These are phyloP conservation scores for Aspergillus sp. DNA, from an alignment of 2,329 filamentous ascomycete genomes.

Conservation along the genomic window DNA sequence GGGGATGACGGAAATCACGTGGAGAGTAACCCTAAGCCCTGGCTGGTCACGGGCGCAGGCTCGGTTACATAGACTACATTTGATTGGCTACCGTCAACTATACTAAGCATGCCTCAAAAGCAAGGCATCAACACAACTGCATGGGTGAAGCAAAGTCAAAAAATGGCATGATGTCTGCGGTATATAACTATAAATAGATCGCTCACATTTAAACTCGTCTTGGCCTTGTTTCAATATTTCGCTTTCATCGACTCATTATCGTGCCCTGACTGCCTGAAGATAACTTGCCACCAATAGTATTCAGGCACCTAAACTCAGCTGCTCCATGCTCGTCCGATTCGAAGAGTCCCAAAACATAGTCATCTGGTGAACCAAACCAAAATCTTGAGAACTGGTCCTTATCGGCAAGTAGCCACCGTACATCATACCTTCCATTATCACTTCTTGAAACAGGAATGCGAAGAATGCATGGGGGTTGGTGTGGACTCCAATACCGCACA, in stretches of 20 bases:
- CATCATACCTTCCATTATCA: constrained; percentile 38
- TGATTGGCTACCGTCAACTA: constrained; percentile 14
- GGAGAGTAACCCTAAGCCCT: constrained; percentile 35
- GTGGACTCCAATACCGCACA: constrained; percentile 35
- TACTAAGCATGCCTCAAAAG: constrained; percentile 7
- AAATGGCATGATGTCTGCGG: neutral
- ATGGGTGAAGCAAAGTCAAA: neutral
- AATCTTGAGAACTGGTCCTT: constrained; percentile 26
- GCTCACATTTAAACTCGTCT: neutral
- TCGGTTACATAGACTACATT: constrained; percentile 17
- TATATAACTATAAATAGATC: neutral
- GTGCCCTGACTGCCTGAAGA: constrained; percentile 18
- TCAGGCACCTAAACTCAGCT: constrained; percentile 28
- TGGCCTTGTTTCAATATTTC: neutral
- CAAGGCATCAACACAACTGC: neutral
- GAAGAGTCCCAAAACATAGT: constrained; percentile 36
- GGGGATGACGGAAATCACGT: constrained; percentile 34
- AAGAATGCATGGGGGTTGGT: constrained; percentile 29
- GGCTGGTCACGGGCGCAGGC: constrained; percentile 9
- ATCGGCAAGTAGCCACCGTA: constrained; percentile 30
- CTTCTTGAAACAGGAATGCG: constrained; percentile 31
- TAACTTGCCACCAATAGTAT: constrained; percentile 27
- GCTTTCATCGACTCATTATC: constrained; percentile 20
- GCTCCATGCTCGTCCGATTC: constrained; percentile 17
- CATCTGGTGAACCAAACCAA: constrained; percentile 38